phyloP scores from a whole-genome alignment of 768 basidiomycete genomes.

The Russula virescens region DNA sequence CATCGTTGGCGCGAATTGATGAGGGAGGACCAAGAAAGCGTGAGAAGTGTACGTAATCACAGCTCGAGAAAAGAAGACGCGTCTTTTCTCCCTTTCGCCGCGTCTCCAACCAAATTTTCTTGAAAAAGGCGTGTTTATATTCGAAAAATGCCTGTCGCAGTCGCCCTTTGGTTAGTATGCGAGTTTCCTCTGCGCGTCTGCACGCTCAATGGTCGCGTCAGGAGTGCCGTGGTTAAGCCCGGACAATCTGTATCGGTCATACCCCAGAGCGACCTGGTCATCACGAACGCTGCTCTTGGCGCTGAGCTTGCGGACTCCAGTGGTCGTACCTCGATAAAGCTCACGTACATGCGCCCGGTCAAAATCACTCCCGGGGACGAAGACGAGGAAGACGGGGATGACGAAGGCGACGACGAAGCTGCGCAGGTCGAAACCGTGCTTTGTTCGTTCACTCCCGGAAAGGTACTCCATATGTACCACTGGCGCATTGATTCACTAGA shows the following conservation, averaged over 20 bases:
- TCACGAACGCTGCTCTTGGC: slow-evolving; percentile 80
- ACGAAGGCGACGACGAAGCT: slow-evolving; percentile 37
- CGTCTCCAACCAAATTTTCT: background rate
- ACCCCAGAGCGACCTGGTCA: slow-evolving; percentile 61
- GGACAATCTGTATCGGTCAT: slow-evolving; percentile 52
- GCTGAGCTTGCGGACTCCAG: slow-evolving; percentile 58
- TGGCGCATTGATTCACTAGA: background rate
- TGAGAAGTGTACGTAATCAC: slow-evolving; percentile 41
- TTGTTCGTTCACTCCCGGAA: slow-evolving; percentile 76
- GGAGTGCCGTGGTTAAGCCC: slow-evolving; percentile 57
- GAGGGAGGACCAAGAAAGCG: slow-evolving; percentile 7
- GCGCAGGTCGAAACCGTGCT: slow-evolving; percentile 49
- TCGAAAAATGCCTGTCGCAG: slow-evolving; percentile 48
- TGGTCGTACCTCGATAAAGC: slow-evolving; percentile 61
- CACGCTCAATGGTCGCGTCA: slow-evolving; percentile 28
- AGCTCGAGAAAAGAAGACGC: background rate
- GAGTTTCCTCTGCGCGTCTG: slow-evolving; percentile 4
- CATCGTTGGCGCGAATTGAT: slow-evolving; percentile 21
- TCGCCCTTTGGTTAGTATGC: slow-evolving; percentile 55
- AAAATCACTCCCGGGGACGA: slow-evolving; percentile 43
- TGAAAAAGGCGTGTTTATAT: slow-evolving; percentile 15
- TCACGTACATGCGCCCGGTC: slow-evolving; percentile 44
- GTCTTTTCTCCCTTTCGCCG: background rate
- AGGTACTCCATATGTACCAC: slow-evolving; percentile 41
- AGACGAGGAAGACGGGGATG: slow-evolving; percentile 38